Evolutionary conservation across 352 stramenopile species (phyloP).

Genomic region (Pythium grandisporangium): DNA sequence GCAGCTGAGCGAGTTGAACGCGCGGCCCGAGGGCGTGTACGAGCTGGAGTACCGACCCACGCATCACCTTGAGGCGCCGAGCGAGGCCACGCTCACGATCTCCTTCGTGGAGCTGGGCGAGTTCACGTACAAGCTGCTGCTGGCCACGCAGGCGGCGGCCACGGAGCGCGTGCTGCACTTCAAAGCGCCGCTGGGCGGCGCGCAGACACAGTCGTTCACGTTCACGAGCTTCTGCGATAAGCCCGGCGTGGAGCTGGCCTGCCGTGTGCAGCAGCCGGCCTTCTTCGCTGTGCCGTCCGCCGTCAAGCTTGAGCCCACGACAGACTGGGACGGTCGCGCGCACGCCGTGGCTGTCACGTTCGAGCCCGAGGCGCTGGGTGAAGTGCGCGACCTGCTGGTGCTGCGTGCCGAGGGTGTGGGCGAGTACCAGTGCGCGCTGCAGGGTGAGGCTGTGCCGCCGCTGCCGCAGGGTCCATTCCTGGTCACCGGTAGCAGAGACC

Average conservation of each 20-base stretch:
- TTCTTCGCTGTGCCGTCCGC: conserved; percentile 60
- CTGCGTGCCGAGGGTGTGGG: conserved; percentile 53
- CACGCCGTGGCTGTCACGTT: conserved; percentile 72
- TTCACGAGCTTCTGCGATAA: conserved; percentile 54
- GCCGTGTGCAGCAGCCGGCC: conserved; percentile 37
- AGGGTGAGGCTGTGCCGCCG: conserved; percentile 65
- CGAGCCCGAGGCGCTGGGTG: conserved; percentile 83
- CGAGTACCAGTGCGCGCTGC: conserved; percentile 79
- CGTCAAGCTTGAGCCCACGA: conserved; percentile 36
- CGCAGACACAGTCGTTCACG: conserved; percentile 67
- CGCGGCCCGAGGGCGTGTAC: conserved; percentile 70
- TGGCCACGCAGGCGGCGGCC: conserved; percentile 63
- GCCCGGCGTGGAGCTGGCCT: conserved; percentile 38
- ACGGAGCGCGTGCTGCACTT: conserved; percentile 74
- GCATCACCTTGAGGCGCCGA: conserved; percentile 26
- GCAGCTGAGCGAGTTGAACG: conserved; percentile 59
- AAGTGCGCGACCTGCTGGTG: conserved; percentile 70
- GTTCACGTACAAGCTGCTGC: conserved; percentile 79
- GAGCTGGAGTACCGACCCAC: conserved; percentile 88
- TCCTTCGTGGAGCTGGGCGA: conserved; percentile 79
- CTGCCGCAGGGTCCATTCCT: conserved; percentile 81
- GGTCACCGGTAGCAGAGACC: conserved; percentile 43
- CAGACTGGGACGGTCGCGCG: conserved; percentile 67
- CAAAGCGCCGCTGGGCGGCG: conserved; percentile 65
- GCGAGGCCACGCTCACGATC: conserved; percentile 63